Conservation (phyloP, 1,139 yeast species). For the Candida labiduridarum region DNA sequence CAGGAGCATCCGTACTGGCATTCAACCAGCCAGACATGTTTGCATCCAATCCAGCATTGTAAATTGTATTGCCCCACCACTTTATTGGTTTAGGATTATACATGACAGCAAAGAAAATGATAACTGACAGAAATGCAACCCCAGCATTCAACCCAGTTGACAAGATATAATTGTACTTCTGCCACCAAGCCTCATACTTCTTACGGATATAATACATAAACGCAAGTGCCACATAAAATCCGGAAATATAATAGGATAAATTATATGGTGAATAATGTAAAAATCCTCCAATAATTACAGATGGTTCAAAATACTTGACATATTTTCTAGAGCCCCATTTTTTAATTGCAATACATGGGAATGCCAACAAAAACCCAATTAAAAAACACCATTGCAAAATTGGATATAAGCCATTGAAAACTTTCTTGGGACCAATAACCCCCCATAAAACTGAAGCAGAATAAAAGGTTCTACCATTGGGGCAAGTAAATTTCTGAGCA, state of each 20-base stretch:
- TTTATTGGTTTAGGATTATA: conserved; percentile 35
- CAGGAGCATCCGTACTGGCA: conserved; percentile 28
- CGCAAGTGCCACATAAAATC: conserved; percentile 37
- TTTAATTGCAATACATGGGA: conserved; percentile 44
- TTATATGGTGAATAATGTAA: conserved; percentile 51
- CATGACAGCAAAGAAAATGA: conserved; percentile 57
- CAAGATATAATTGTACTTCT: conserved; percentile 57
- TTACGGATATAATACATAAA: conserved; percentile 51
- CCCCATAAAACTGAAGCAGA: conserved; percentile 67
- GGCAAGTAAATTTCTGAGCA: conserved; percentile 51
- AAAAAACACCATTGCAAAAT: conserved; percentile 53
- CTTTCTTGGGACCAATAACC: conserved; percentile 64
- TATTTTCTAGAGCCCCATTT: conserved; percentile 31
- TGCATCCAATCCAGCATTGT: conserved; percentile 45
- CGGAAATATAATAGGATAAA: conserved; percentile 47
- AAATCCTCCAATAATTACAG: conserved; percentile 44
- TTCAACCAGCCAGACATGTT: conserved; percentile 26
- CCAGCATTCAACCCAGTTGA: conserved; percentile 57
- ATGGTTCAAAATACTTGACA: conserved; percentile 43
- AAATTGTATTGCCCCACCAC: conserved; percentile 64
- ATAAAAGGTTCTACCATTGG: conserved; percentile 50
- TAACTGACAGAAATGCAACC: conserved; percentile 49
- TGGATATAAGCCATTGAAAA: conserved; percentile 53
- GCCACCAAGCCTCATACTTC: conserved; percentile 54
- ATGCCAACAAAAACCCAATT: conserved; percentile 52